Conservation (phyloP, 306 rosid species). For the Dalbergia cochinchinensis region DNA sequence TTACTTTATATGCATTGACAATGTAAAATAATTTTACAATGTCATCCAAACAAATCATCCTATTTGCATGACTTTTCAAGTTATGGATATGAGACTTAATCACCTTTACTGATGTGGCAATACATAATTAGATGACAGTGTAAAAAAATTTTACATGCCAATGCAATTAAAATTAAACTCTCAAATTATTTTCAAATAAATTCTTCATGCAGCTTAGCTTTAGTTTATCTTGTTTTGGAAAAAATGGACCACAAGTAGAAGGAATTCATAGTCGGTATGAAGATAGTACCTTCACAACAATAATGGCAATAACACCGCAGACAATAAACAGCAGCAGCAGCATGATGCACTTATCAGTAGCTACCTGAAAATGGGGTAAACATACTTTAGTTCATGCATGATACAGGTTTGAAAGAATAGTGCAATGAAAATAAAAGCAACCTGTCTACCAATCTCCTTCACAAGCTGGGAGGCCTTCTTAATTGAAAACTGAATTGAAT, state of each 20-base stretch:
- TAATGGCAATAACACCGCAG: constrained; percentile 93
- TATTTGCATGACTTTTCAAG: too few species aligned
- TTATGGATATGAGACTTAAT: too few species aligned
- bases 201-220: background rate
- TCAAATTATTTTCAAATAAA: constrained; percentile 14
- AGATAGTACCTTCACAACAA: constrained; percentile 86
- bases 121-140: too few species aligned
- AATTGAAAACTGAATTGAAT: constrained; percentile 96
- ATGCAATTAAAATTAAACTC: too few species aligned
- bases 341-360: constrained; percentile 99
- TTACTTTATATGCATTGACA: too few species aligned
- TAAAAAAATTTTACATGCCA: too few species aligned
- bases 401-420: constrained; percentile 12
- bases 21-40: too few species aligned
- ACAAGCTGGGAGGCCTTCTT: constrained; percentile 99
- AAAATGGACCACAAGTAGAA: constrained; percentile 10
- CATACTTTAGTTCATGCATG: constrained; percentile 23
- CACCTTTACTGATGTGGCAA: too few species aligned
- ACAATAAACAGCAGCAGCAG: constrained; percentile 86
- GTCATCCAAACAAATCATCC: too few species aligned
- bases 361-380: constrained; percentile 66
- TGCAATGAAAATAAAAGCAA: constrained; percentile 43
- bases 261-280: constrained; percentile 30
- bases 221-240: background rate
- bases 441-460: constrained; percentile 99